phyloP scores from a whole-genome alignment of 257 asterid species.

The Osmanthus fragrans region DNA sequence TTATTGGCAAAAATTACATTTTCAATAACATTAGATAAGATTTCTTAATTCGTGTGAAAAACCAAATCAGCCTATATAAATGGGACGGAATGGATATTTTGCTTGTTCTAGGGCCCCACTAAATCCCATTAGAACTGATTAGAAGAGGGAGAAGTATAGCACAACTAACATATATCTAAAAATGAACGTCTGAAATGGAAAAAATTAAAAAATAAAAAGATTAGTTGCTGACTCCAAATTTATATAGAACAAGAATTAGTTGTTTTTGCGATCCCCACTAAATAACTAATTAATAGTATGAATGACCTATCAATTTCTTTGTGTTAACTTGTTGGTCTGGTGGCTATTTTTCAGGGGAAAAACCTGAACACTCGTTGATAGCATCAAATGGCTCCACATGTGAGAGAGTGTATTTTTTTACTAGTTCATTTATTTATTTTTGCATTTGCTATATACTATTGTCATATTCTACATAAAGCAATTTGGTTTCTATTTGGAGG shows the following conservation, averaged over 20 bases:
- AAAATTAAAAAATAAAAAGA: background rate
- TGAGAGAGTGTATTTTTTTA: background rate
- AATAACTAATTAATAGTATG: background rate
- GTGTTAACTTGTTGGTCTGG: background rate
- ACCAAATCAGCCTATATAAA: no score
- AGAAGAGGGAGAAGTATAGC: background rate
- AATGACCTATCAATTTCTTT: background rate
- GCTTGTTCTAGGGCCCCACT: background rate
- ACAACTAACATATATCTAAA: background rate
- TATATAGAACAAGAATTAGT: background rate
- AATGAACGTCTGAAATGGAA: background rate
- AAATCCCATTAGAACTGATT: background rate
- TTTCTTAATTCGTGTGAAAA: no score
- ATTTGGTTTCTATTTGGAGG: constrained; percentile 15
- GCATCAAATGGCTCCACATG: background rate
- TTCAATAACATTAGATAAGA: no score
- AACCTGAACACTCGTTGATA: background rate
- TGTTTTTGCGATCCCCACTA: background rate
- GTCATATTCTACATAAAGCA: constrained; percentile 4
- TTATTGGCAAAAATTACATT: no score
- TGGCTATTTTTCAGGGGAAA: background rate
- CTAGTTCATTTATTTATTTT: background rate
- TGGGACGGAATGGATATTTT: background rate
- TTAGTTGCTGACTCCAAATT: no score
- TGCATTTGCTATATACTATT: constrained; percentile 1